Evolutionary conservation across 2,329 filamentous ascomycete species (phyloP), one percentile per base, ranked within the genome.

Genomic region (Apiospora marii): DNA sequence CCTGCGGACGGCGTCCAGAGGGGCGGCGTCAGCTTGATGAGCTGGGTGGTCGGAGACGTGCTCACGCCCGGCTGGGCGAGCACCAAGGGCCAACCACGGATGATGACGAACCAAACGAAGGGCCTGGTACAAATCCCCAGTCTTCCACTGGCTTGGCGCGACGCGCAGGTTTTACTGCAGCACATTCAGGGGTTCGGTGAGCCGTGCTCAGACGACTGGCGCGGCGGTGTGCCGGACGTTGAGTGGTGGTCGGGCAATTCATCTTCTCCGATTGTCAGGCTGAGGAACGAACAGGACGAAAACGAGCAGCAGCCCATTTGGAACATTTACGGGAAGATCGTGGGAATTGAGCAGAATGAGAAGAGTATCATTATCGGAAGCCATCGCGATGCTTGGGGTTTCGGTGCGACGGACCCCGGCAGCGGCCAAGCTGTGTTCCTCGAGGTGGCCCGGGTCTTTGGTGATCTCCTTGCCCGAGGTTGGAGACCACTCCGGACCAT

Each of bases 401-500:
- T 96, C 79, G 96, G 96, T 71, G 94, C 94, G 37, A 91, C 91
- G 0, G 94, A 96, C 78, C 93, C 96, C 1, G 94, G 95, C 75
- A 93, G 93, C 71, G 96, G 96, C 41, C 97, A 95, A 0, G 96
- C 96, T 6, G 88, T 98, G 53, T 92, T 99, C 88, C 88, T 98
- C 71, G 96, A 99, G 84, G 87, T 98, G 72, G 92, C 93, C 30
- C 91, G 93, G 64, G 91, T 98, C 68, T 94, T 99, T 78, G 94
- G 95, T 53, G 91, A 94, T 75, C 88, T 98, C 22, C 87, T 92
- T 30, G 83, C 87, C 22, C 89, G 91, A 72, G 96, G 95, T 70
- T 99, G 96, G 96, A 89, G 93, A 37, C 96, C 96, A 1, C 86
- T 97, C 22, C 92, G 96, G n/a, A 97, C 94, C 4, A 97, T 99